Evolutionary conservation across 805 yeast genomes (phyloP).

Genomic region (Ascoidea rubescens): DNA sequence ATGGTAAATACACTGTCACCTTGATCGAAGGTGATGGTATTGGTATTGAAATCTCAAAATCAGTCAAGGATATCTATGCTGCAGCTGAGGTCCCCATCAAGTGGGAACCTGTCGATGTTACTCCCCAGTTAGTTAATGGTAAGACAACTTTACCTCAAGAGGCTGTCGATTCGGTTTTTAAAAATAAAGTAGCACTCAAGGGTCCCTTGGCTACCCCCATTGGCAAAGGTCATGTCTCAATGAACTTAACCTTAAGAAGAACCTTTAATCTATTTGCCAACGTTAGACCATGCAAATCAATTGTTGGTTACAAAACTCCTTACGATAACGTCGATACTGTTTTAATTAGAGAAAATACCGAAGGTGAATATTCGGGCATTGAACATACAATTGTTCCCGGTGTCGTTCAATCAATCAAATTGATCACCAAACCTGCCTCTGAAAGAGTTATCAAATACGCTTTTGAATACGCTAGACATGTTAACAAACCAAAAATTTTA

Average conservation of each 20-base stretch:
- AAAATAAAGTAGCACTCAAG: conserved; percentile 87
- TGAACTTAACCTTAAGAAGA: conserved; percentile 95
- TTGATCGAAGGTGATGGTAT: conserved; percentile 98
- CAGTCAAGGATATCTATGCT: conserved; percentile 82
- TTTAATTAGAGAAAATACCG: conserved; percentile 96
- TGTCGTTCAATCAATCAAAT: conserved; percentile 94
- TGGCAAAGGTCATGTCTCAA: conserved; percentile 96
- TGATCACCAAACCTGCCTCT: conserved; percentile 92
- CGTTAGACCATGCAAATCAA: conserved; percentile 91
- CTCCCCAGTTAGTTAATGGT: conserved; percentile 85
- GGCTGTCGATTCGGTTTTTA: conserved; percentile 87
- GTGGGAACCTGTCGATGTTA: conserved; percentile 95
- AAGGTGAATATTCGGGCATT: conserved; percentile 98
- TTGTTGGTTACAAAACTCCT: conserved; percentile 88
- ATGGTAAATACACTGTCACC: conserved; percentile 87
- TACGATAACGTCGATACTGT: conserved; percentile 78
- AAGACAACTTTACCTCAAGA: conserved; percentile 85
- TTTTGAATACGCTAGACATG: conserved; percentile 86
- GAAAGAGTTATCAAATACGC: conserved; percentile 96
- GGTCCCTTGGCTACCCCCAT: conserved; percentile 99
- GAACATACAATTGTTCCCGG: conserved; percentile 98
- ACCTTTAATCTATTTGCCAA: conserved; percentile 93
- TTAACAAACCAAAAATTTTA: conserved; percentile 74
- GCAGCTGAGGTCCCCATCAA: conserved; percentile 94
- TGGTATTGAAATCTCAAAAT: conserved; percentile 88